These are phyloP conservation scores for Penicillium canariense DNA, from an alignment of 495 filamentous ascomycete species.

Conservation along the genomic window DNA sequence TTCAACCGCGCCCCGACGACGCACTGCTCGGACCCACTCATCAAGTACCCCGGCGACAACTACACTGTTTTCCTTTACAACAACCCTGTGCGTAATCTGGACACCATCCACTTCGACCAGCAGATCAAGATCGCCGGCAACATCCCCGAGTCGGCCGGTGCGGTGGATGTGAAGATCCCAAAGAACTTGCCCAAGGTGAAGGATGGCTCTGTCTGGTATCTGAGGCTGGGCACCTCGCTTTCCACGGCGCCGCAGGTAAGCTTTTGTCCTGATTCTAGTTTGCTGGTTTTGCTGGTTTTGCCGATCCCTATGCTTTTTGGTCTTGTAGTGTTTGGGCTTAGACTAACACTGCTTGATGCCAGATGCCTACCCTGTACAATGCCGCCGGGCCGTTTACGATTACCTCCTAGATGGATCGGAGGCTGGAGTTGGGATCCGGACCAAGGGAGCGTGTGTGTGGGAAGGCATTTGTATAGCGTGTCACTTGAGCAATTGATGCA, in stretches of 20 bases:
- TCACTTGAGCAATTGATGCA: background rate
- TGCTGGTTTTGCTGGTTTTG: background rate
- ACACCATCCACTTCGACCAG: conserved; percentile 24
- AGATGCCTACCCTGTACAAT: conserved; percentile 37
- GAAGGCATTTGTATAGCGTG: background rate
- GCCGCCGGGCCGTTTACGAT: conserved; percentile 34
- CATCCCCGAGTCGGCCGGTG: conserved; percentile 20
- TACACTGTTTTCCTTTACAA: conserved; percentile 40
- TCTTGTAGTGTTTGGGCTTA: background rate
- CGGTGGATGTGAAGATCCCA: conserved; percentile 31
- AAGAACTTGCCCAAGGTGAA: conserved; percentile 28
- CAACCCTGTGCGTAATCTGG: conserved; percentile 31
- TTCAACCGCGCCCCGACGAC: conserved; percentile 34
- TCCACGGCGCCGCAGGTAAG: conserved; percentile 36
- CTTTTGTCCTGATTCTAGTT: background rate
- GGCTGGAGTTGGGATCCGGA: background rate
- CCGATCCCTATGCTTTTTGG: background rate
- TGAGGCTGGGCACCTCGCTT: conserved; percentile 29
- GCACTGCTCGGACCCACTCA: conserved; percentile 25
- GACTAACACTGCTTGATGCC: background rate
- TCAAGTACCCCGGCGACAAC: conserved; percentile 21
- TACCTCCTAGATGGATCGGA: conserved; percentile 3
- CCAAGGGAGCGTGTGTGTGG: background rate
- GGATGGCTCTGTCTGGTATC: conserved; percentile 36
- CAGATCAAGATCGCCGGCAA: conserved; percentile 23